These are phyloP conservation scores for Aspergillus novoparasiticus DNA, from an alignment of 2,329 filamentous ascomycete species.

Conservation along the genomic window DNA sequence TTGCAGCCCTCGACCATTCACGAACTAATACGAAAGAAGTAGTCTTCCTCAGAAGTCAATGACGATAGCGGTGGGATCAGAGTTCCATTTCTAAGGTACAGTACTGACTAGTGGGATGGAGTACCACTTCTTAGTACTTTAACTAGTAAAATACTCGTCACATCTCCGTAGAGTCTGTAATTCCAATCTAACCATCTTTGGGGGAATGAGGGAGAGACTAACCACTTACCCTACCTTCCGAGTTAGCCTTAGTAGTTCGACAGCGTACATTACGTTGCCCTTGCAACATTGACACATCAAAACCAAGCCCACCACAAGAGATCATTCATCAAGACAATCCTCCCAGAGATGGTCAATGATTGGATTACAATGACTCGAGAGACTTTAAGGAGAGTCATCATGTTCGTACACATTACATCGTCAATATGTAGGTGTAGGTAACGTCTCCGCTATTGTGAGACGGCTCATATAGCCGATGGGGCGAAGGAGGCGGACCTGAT, in stretches of 20 bases:
- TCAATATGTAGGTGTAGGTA: neutral
- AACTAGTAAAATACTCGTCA: neutral
- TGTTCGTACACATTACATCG: neutral
- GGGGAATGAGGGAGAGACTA: neutral
- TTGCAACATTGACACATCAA: slow-evolving; percentile 12
- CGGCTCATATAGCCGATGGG: slow-evolving; percentile 4
- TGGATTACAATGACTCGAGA: neutral
- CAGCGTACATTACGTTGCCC: slow-evolving; percentile 4
- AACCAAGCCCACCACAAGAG: neutral
- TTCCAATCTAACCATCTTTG: neutral
- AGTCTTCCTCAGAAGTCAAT: neutral
- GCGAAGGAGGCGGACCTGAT: neutral
- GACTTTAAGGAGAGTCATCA: neutral
- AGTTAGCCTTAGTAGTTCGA: neutral
- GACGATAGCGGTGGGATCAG: slow-evolving; percentile 1
- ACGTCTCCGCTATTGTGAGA: slow-evolving; percentile 1
- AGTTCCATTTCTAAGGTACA: neutral
- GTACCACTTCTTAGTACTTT: neutral
- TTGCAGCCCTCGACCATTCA: neutral
- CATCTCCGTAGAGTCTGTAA: neutral
- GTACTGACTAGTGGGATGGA: neutral
- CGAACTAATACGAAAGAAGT: neutral
- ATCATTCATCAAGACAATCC: neutral
- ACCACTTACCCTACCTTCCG: too few relatives aligned
- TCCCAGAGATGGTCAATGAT: neutral